phyloP scores from a whole-genome alignment of 352 stramenopile species.

The Phytophthora idaei region DNA sequence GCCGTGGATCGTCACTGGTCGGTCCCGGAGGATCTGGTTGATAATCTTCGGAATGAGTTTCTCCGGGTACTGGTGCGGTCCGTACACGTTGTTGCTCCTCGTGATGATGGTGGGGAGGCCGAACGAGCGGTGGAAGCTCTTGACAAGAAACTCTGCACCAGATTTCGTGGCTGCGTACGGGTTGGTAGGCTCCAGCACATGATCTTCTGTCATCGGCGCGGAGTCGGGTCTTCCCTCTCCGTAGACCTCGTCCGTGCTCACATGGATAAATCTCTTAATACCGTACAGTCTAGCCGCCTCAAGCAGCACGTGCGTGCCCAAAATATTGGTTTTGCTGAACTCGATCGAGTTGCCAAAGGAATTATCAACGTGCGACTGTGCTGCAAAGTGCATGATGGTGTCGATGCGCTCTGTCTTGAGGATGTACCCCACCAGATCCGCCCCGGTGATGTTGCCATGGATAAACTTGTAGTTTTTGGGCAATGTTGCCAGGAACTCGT shows the following conservation, averaged over 20 bases:
- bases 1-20: constrained; percentile 95
- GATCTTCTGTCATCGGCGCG: constrained; percentile 94
- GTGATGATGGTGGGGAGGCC: constrained; percentile 97
- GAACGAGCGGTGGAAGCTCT: constrained; percentile 94
- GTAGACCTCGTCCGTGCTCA: constrained; percentile 99
- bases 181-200: constrained; percentile 96
- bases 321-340: constrained; percentile 98
- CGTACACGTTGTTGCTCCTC: constrained; percentile 99
- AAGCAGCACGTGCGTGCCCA: constrained; percentile 97
- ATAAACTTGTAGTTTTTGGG: constrained; percentile 95
- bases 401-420: constrained; percentile 96
- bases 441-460: constrained; percentile 95
- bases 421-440: constrained; percentile 95
- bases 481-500: constrained; percentile 34
- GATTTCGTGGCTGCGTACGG: constrained; percentile 99
- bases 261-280: constrained; percentile 96
- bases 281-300: constrained; percentile 93
- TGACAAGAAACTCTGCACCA: constrained; percentile 98
- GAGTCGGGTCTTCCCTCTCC: constrained; percentile 93
- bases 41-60: constrained; percentile 99
- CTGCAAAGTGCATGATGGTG: constrained; percentile 98
- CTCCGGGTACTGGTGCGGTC: constrained; percentile 98
- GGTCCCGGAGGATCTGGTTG: constrained; percentile 93
- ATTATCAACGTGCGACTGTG: constrained; percentile 98
- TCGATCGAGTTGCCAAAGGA: constrained; percentile 98